Evolutionary conservation across 805 yeast genomes (phyloP), one percentile per base, ranked within the genome.

Genomic region (Cyberlindnera maritima): DNA sequence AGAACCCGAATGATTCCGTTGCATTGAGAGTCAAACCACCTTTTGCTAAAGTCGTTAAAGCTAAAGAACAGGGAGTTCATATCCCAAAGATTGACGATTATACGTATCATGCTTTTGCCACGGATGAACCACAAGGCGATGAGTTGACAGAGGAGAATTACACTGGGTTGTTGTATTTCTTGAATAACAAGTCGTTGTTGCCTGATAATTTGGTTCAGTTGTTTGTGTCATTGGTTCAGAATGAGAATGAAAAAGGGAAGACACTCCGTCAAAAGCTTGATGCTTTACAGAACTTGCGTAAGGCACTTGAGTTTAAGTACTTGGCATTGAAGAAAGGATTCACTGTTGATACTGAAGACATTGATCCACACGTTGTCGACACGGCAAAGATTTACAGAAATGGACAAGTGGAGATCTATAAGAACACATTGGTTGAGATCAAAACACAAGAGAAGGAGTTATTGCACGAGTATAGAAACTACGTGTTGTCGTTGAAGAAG

Each of bases 1-100:
- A 75, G 44, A 87, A 87, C 56, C 67, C 70, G 4, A 82, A 81
- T 40, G 91, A 85, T 54, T 68, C 79, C 1, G 75, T 83, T 2
- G 83, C 85, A 3, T 71, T 90, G 44, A 76, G 80, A 39, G 70
- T 88, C 37, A 80, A 79, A 54, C 62, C 85, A 3, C 64, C 69
- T 0, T 14, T 38, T 12, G 46, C 54, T 2, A 26, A 43, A 6
- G 36, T 69, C 41, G 20, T 44, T 55, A 65, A 68, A 17, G 57
- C 79, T n/a, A 60, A 64, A 36, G 53, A 52, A 1, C 54, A 59
- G 23, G 72, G 72, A 2, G 64, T 80, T 14, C 42, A 46, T n/a
- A 46, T 71, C 17, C 72, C 71, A 3, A 61, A 57, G 19, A 56
- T 70, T 23, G 68, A 65, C n/a, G 73, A 71, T 40, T 71, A 69